A percentile compares a stretch with the other conserved stretches of the same genome.
These are phyloP conservation scores for Sporothrix globosa DNA, from an alignment of 2,329 filamentous ascomycete species.

Conservation along the genomic window DNA sequence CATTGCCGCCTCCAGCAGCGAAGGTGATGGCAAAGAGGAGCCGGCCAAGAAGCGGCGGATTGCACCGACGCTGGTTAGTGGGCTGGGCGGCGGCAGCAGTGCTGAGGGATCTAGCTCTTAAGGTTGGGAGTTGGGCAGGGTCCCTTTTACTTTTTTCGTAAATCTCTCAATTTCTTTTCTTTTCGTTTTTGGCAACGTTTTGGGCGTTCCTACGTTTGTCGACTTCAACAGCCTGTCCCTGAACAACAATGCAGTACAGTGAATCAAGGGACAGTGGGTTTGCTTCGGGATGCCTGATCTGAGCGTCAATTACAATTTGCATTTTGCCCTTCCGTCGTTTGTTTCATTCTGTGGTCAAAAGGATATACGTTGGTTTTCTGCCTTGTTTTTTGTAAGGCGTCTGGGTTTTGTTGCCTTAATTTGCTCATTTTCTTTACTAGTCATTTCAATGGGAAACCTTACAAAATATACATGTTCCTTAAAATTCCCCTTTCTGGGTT, in stretches of 20 bases:
- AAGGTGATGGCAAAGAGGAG: slow-evolving; percentile 42
- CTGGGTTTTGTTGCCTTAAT: not conserved
- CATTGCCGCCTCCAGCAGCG: slow-evolving; percentile 21
- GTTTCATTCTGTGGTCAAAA: not conserved
- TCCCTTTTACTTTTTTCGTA: not conserved
- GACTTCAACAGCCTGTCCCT: not conserved
- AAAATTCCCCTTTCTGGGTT: too few relatives aligned
- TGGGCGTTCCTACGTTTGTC: not conserved
- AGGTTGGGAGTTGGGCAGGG: not conserved
- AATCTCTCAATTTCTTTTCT: not conserved
- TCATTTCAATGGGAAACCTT: not conserved
- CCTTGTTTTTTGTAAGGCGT: not conserved
- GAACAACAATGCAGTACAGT: too few relatives aligned
- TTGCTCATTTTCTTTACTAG: not conserved
- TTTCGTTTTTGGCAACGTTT: not conserved
- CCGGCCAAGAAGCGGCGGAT: slow-evolving; percentile 69
- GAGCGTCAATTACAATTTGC: not conserved
- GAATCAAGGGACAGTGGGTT: too few relatives aligned
- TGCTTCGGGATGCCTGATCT: not conserved
- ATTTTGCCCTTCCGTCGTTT: not conserved
- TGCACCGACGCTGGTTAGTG: slow-evolving; percentile 64
- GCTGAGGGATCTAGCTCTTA: not conserved
- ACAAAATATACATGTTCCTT: not conserved
- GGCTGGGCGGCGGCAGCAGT: slow-evolving; percentile 12
- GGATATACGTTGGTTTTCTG: not conserved